Evolutionary conservation across 2,329 filamentous ascomycete genomes (phyloP).

Genomic region (Verticillium zaregamsianum): DNA sequence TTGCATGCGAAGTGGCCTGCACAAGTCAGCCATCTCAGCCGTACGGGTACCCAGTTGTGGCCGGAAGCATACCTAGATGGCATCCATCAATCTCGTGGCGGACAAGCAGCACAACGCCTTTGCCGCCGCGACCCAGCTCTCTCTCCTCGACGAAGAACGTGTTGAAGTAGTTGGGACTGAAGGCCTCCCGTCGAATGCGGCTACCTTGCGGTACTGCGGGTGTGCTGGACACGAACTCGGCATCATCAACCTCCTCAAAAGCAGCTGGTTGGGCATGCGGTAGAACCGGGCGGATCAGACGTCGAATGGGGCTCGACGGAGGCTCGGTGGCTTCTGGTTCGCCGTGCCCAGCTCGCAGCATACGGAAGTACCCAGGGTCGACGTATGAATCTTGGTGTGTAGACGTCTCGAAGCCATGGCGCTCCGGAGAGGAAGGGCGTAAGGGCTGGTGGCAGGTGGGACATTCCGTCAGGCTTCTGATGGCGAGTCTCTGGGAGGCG

Average conservation of each 20-base stretch:
- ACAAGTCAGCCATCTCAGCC: slow-evolving; percentile 7
- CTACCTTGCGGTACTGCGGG: slow-evolving; percentile 49
- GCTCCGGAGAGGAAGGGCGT: slow-evolving; percentile 43
- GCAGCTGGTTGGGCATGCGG: slow-evolving; percentile 15
- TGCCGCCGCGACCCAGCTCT: slow-evolving; percentile 83
- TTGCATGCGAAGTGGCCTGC: slow-evolving; percentile 86
- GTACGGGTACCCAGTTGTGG: background rate
- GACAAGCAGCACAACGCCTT: slow-evolving; percentile 92
- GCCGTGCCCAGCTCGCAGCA: slow-evolving; percentile 62
- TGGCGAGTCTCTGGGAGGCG: slow-evolving; percentile 76
- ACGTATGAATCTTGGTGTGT: slow-evolving; percentile 62
- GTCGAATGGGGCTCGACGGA: slow-evolving; percentile 50
- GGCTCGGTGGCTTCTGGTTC: slow-evolving; percentile 37
- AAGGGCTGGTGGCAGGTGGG: slow-evolving; percentile 85
- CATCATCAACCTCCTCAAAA: slow-evolving; percentile 25
- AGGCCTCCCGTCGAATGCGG: slow-evolving; percentile 80
- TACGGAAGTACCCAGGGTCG: slow-evolving; percentile 90
- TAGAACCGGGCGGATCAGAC: slow-evolving; percentile 44
- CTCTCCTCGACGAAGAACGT: slow-evolving; percentile 88
- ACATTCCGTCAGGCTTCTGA: slow-evolving; percentile 74
- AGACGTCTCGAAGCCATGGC: slow-evolving; percentile 20
- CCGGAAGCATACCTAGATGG: slow-evolving; percentile 49
- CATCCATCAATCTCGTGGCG: slow-evolving; percentile 89
- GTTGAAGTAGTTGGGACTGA: slow-evolving; percentile 89
- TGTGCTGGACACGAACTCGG: slow-evolving; percentile 48